Evolutionary conservation across 352 stramenopile species (phyloP).

Genomic region (Pythium chondricola): DNA sequence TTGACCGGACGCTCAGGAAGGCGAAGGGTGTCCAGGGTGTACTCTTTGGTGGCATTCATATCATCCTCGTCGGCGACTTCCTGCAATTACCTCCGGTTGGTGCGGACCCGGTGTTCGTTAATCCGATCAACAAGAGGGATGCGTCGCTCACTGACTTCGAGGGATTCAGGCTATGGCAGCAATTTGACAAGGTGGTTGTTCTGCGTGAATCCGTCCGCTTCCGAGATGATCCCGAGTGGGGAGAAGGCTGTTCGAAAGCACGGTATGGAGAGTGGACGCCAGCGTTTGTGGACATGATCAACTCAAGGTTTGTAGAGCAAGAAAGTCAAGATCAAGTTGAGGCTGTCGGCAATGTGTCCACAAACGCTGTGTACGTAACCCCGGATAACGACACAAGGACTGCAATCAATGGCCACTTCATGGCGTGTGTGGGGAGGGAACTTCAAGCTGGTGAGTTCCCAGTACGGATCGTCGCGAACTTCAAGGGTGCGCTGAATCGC

Average conservation of each 20-base stretch:
- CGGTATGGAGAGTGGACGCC: slow-evolving; percentile 14
- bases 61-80: slow-evolving; percentile 1
- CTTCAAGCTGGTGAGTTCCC: neutral
- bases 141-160: neutral
- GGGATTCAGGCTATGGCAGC: slow-evolving; percentile 3
- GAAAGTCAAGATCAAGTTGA: neutral
- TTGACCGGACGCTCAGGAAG: neutral
- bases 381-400: slow-evolving; percentile 5
- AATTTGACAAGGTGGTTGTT: slow-evolving; percentile 9
- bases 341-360: no score
- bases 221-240: slow-evolving; percentile 21
- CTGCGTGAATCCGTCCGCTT: slow-evolving; percentile 18
- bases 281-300: slow-evolving; percentile 17
- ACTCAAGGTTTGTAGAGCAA: slow-evolving; percentile 10
- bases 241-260: slow-evolving; percentile 16
- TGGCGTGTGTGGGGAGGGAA: neutral
- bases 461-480: slow-evolving; percentile 10
- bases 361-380: slow-evolving; percentile 5
- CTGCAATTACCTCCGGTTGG: slow-evolving; percentile 1
- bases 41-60: neutral
- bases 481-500: slow-evolving; percentile 7
- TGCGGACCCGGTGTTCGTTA: neutral
- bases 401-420: slow-evolving; percentile 6
- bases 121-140: neutral
- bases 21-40: slow-evolving; percentile 2